Conservation (phyloP, 129 eudicot species). For the Calendula officinalis region DNA sequence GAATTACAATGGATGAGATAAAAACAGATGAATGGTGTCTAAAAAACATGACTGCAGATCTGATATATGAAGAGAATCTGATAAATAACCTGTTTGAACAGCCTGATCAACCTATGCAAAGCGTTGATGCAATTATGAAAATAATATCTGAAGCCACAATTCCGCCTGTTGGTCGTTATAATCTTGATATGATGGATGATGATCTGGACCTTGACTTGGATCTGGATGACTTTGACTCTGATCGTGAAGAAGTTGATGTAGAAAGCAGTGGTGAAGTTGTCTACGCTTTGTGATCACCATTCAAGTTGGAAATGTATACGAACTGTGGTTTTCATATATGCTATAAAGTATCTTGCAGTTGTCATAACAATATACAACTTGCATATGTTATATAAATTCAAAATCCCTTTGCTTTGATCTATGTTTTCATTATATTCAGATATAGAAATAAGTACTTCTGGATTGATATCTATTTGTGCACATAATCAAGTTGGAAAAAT, state of each 20-base stretch:
- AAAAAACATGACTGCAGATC: slow-evolving; percentile 81
- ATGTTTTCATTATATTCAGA: background rate
- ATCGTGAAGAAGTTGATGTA: slow-evolving; percentile 44
- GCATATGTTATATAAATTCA: background rate
- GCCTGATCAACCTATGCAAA: slow-evolving; percentile 89
- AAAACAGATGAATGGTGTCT: slow-evolving; percentile 73
- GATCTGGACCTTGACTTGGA: slow-evolving; percentile 36
- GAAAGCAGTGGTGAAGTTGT: slow-evolving; percentile 80
- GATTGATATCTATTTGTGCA: background rate
- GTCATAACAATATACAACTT: slow-evolving; percentile 11
- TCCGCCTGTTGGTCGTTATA: slow-evolving; percentile 62
- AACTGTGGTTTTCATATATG: slow-evolving; percentile 3
- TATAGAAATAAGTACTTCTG: background rate
- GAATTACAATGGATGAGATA: slow-evolving; percentile 87
- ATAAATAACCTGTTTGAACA: slow-evolving; percentile 67
- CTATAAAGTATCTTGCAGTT: slow-evolving; percentile 12
- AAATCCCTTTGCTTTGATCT: background rate
- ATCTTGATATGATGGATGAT: slow-evolving; percentile 69
- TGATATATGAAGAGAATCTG: slow-evolving; percentile 57
- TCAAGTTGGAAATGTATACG: slow-evolving; percentile 8
- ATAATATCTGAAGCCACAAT: slow-evolving; percentile 89
- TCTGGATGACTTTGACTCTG: slow-evolving; percentile 70
- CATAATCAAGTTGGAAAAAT: background rate
- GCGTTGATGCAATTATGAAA: slow-evolving; percentile 76
- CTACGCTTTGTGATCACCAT: slow-evolving; percentile 47